Percentiles rank a stretch among this genome's conserved stretches.
Conservation (phyloP, 148 eudicot genomes). For the Camellia japonica region DNA sequence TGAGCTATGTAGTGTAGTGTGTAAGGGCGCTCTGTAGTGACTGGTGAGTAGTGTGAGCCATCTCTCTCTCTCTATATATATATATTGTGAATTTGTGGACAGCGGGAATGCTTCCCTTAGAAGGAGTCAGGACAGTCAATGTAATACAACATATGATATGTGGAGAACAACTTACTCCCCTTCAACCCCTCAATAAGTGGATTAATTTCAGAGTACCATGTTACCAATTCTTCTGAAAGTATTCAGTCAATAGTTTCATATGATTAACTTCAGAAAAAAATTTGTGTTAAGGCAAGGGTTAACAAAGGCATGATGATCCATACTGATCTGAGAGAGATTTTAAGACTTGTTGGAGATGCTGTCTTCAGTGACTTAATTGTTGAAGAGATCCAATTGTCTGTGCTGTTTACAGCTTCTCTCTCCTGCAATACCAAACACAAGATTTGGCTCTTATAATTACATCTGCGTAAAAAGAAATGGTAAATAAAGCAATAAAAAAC, state of each 20-base stretch:
- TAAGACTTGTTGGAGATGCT: constrained; percentile 92
- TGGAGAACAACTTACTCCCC: background rate
- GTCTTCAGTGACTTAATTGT: constrained; percentile 63
- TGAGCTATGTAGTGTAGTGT: no score
- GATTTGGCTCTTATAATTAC: background rate
- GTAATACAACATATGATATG: background rate
- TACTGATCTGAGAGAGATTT: constrained; percentile 84
- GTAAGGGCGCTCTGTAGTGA: no score
- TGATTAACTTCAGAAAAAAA: background rate
- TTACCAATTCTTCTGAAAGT: background rate
- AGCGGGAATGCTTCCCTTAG: no score
- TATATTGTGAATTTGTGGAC: no score
- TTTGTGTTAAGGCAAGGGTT: background rate
- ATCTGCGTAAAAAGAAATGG: background rate
- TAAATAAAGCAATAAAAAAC: background rate
- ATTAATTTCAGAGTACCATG: background rate
- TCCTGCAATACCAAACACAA: constrained; percentile 45
- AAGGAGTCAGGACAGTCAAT: background rate
- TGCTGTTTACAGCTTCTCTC: constrained; percentile 40
- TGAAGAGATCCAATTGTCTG: constrained; percentile 63
- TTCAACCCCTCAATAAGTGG: background rate
- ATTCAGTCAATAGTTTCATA: background rate
- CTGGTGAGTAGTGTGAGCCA: no score
- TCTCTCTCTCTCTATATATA: no score
- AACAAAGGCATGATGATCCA: background rate